phyloP scores from a whole-genome alignment of 257 asterid genomes.

The Nemophila menziesii region DNA sequence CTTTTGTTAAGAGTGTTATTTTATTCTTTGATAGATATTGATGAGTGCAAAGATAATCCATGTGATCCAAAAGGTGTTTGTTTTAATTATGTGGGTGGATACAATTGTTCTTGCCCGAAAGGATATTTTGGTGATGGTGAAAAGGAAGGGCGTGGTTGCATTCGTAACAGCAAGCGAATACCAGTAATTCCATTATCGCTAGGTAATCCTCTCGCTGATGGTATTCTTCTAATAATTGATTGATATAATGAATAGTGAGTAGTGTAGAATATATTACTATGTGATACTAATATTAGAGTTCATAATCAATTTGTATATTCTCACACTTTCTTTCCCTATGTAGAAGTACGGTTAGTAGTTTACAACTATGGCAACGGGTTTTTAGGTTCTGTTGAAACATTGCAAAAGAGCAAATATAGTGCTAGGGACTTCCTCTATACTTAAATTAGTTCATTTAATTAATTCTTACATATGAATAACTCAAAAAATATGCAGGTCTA shows the following conservation, averaged over 20 bases:
- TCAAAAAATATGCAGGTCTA: constrained; percentile 11
- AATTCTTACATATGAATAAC: neutral
- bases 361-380: no score
- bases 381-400: no score
- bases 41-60: constrained; percentile 32
- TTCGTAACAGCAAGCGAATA: constrained; percentile 16
- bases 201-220: constrained; percentile 23
- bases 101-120: constrained; percentile 31
- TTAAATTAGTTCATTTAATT: no score
- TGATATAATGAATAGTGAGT: no score
- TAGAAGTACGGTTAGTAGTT: no score
- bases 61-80: constrained; percentile 36
- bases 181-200: constrained; percentile 37
- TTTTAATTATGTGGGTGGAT: constrained; percentile 23
- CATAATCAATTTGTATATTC: no score
- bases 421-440: no score
- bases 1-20: neutral
- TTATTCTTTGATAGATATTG: constrained; percentile 24
- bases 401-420: no score
- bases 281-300: no score
- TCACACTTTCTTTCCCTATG: no score
- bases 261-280: no score
- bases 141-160: constrained; percentile 35
- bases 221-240: no score
- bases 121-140: constrained; percentile 38